Evolutionary conservation across 2,329 filamentous ascomycete genomes (phyloP), one percentile per base, ranked within the genome.

Genomic region (Fonsecaea multimorphosa): DNA sequence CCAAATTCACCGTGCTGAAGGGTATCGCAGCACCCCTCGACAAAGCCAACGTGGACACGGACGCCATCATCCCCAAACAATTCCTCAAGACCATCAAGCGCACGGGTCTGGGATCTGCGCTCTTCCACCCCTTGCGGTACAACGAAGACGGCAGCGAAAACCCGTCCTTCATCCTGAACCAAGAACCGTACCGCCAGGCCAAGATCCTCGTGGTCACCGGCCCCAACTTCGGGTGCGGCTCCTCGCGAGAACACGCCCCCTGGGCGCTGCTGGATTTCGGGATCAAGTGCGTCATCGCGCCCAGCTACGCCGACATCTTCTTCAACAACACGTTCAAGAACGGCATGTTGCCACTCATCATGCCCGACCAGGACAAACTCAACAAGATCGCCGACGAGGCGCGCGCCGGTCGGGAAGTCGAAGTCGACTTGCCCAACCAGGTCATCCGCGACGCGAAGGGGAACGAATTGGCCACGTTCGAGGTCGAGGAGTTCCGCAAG

Each of bases 301-400:
- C 92, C 1, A 93, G 91, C 0, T 91, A 87, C 72, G 91, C 90
- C 65, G 92, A 96, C 76, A 99, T 99, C 79, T 97, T 97, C 87
- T 96, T 94, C 87, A 97, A 97, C 87, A 99, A 99, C 84, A 95
- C 91, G n/a, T 98, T 97, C 87, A 98, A 99, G 86, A 99, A 99
- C 83, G 94, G 94, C 82, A 98, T 98, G 95, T 84, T 98, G 69
- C 93, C 94, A 55, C 87, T 98, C 67, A 81, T 85, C 65, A 90
- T 98, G 75, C 81, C 85, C 34, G 87, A 94, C 77, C 44, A 65
- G 53, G 82, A 80, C 1, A 84, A 86, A 34, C 82, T 97, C 3
- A 84, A 90, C 51, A 84, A 84, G 68, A 88, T 98, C 70, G 89
- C 91, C 40, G 86, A 83, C 29, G 91, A 96, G 78, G 93, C 93